Conservation (phyloP, 1,284 basidiomycete species). For the Microbotryomycetes sp. region DNA sequence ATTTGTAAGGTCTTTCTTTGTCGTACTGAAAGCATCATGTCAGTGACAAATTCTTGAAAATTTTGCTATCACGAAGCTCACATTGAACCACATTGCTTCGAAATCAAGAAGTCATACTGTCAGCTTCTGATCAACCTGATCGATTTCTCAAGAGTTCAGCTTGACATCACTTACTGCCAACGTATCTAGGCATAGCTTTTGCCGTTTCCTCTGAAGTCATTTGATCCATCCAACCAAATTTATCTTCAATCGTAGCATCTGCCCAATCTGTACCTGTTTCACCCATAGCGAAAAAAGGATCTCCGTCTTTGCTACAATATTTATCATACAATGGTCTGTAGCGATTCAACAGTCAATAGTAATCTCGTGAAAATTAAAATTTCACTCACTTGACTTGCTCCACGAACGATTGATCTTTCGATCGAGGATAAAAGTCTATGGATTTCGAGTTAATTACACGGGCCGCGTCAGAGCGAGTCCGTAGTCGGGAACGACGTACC, state of each 20-base stretch:
- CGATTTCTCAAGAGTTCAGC: neutral
- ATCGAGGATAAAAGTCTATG: neutral
- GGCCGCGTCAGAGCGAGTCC: neutral
- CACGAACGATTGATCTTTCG: neutral
- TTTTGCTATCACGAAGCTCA: neutral
- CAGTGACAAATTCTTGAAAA: neutral
- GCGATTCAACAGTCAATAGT: neutral
- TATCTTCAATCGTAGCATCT: neutral
- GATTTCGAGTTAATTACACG: no score
- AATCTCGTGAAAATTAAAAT: no score
- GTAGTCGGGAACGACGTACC: no score
- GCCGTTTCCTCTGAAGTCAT: neutral
- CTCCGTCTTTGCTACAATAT: neutral
- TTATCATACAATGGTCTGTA: neutral
- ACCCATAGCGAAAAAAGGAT: neutral
- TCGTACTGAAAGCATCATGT: neutral
- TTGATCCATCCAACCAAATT: neutral
- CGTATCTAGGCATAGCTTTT: neutral
- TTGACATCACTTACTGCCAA: neutral
- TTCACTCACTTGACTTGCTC: neutral
- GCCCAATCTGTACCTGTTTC: neutral
- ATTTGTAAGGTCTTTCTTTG: slow-evolving; percentile 8
- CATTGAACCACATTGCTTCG: neutral
- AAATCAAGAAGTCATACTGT: neutral
- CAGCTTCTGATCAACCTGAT: neutral